Base-by-base conservation (phyloP, 805 yeast species). In the Candida qinlingensis region DNA sequence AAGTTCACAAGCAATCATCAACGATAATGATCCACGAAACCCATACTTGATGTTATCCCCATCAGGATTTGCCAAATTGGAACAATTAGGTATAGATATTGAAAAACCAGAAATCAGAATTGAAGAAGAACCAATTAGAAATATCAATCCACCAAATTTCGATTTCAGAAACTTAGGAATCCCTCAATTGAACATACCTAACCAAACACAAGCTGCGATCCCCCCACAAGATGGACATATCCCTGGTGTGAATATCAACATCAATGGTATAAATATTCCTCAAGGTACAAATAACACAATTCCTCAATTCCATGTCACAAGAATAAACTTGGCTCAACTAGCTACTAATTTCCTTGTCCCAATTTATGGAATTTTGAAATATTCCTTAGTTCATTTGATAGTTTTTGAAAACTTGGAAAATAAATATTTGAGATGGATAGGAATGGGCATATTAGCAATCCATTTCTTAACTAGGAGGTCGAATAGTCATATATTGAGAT, bases 31-130 rank as follows among this genome's bases (percentile, higher is more conserved):
- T 35, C 59, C 61, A 4, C 29, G 39, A 2, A 46, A 44, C n/a
- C 60, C 62, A 2, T 63, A 61, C 48, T 25, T 62, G 7, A 58
- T 64, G 64, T 29, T 63, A 1, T 58, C 55, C 6, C 61, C 60
- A 6, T 44, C 66, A 3, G 68, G 66, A 0, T 44, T 50, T 13
- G 61, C 65, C 1, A 54, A 52, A 35, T 29, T 64, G 12, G 39
- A 30, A n/a, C 25, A 51, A 6, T 33, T 59, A 4, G 60, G 57
- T 2, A 46, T 59, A 11, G 41, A 41, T 1, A 44, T 62, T 27
- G 49, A 51, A 4, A 53, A 45, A 7, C 64, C 67, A 11, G 45
- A 49, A 25, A 37, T 54, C 6, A 25, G 37, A 9, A 19, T 45
- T 31, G 48, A 49, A n/a, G 49, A 41, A 13, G 10, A 35, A 35